Evolutionary conservation across 192 early-diverging fungal genomes (phyloP), one percentile per base, ranked within the genome.

Genomic region (Chytriomyces sp.): DNA sequence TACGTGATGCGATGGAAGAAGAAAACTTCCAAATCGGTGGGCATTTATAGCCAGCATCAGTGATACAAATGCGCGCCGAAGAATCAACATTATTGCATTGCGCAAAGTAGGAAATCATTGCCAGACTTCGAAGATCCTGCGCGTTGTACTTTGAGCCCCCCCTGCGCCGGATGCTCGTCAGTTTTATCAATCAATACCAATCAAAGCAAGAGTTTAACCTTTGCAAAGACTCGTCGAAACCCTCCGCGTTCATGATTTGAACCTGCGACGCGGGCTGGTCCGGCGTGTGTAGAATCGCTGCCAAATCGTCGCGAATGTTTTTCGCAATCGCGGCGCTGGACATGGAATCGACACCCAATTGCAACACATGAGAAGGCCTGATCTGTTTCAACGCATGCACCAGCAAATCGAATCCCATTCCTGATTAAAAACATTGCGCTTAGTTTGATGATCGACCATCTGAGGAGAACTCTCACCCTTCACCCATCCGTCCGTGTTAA

Each of bases 401-500:
- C 43, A 96, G 85, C 20, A 98, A 78, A 77, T 95, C 92, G 64
- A 95, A 91, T 9, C 96, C 96, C 77, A 95, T 87, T 6, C 91
- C 86, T 87, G 60, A 50, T 23, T 48, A 47, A 78, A 66, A 68
- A 50, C 47, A 35, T 45, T 63, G 77, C 23, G 35, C 35, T 35
- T 35, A 35, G 1, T 35, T 35, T 35, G 35, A 35, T 35, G 35
- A 35, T 35, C 35, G 35, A 35, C 35, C 35, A 35, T 35, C 35
- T 35, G 35, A 35, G 35, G 35, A 35, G 47, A 9, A 16, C 23
- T 77, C 43, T 64, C 62, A 89, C 92, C 96, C 79, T 91, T 95
- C 47, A 93, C 84, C 95, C 96, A 99, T 0, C 97, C 97, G 72
- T 95, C 92, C 3, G 95, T 98, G 81, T 99, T 99, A 48, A 99